Evolutionary conservation across 495 filamentous ascomycete species (phyloP), one percentile per base, ranked within the genome.

Genomic region (Penicillium arizonense): DNA sequence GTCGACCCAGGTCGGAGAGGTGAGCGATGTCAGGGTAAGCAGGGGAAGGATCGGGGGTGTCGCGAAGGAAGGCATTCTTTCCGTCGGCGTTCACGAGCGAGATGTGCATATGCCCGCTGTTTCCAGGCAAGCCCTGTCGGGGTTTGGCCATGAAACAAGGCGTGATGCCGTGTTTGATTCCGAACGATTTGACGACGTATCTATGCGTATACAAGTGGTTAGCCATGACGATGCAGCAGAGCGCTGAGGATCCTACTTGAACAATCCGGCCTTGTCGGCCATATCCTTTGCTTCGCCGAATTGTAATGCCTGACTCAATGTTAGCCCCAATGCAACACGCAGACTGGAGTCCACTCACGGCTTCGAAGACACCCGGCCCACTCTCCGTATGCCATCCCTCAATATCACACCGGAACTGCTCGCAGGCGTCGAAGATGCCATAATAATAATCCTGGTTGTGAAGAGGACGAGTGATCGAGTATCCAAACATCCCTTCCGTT

Each of bases 121-220:
- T 97, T 8, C 94, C 94, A 0, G 94, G 94, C 0, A 97, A 72
- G 0, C 90, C 90, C 59, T 94, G 81, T 39, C 87, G 82, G 4
- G 94, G 94, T 66, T 97, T 98, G n/a, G 94, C 94, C 94, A 98
- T 98, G 75, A 98, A 98, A 65, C 90, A 93, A 1, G 94, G 94
- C 0, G 89, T 96, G 61, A 97, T 96, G 39, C 90, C 91, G 69
- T 89, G 87, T 64, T 88, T 88, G 39, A 80, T 87, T 13, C 87
- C 90, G 26, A 96, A 78, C 1, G 88, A 87, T 70, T 95, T 96
- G 46, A 95, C 90, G 5, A 87, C 83, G 55, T 94, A 91, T 67
- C 82, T 86, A 46, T 44, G 13, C 28, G 16, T n/a, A 14, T n/a
- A n/a, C 18, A 34, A 18, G 30, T n/a, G 24, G 30, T 49, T 47